Conservation (phyloP, 768 basidiomycete species). For the Lactifluus echinatus region DNA sequence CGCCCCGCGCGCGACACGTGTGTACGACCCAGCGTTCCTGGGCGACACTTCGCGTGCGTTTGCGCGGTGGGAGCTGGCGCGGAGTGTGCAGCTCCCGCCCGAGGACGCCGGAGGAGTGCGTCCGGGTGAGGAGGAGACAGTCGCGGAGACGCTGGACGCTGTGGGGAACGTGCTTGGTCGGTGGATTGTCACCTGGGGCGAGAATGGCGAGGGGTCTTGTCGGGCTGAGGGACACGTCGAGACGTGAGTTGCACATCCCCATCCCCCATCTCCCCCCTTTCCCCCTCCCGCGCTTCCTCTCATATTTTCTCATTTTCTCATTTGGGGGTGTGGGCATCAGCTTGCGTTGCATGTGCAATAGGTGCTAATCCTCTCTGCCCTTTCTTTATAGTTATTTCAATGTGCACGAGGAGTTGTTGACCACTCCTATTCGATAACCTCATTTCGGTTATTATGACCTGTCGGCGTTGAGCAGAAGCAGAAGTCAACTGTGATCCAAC, state of each 20-base stretch:
- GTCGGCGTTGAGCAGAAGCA: too few relatives aligned
- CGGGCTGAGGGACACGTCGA: slow-evolving; percentile 52
- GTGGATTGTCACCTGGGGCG: slow-evolving; percentile 73
- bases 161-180: slow-evolving; percentile 56
- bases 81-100: slow-evolving; percentile 37
- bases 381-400: slow-evolving; percentile 36
- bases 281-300: neutral
- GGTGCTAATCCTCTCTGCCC: neutral
- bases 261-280: too few relatives aligned
- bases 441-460: neutral
- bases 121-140: slow-evolving; percentile 59
- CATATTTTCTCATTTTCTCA: neutral
- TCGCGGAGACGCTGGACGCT: slow-evolving; percentile 63
- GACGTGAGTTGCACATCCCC: slow-evolving; percentile 40
- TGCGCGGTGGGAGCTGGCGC: slow-evolving; percentile 74
- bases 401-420: slow-evolving; percentile 43
- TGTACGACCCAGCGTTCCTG: slow-evolving; percentile 68
- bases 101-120: slow-evolving; percentile 30
- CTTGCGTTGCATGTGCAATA: neutral
- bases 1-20: slow-evolving; percentile 53
- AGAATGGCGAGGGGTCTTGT: slow-evolving; percentile 56
- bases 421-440: slow-evolving; percentile 14
- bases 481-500: neutral
- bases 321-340: neutral
- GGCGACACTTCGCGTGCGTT: slow-evolving; percentile 59